Conservation (phyloP, 164 flowering plant species). For the Dillenia suffruticosa region DNA sequence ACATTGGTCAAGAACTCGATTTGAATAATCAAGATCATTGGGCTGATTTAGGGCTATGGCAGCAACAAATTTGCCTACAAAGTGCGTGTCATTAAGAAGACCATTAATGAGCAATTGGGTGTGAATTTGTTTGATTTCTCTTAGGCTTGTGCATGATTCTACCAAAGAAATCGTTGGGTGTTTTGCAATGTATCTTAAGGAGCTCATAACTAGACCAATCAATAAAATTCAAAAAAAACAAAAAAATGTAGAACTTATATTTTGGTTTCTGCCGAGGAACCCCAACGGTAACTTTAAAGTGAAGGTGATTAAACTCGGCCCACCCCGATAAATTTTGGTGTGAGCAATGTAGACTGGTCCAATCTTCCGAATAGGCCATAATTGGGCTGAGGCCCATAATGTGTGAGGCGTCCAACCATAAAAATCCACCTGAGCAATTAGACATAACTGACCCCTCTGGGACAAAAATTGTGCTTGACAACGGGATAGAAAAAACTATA, state of each 20-base stretch:
- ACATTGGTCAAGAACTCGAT: constrained; percentile 23
- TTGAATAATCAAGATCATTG: constrained; percentile 27
- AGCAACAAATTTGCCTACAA: constrained; percentile 35
- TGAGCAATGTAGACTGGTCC: too few relatives aligned
- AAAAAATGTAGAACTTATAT: neutral
- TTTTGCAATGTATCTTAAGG: constrained; percentile 17
- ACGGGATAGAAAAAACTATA: too few relatives aligned
- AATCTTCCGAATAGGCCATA: too few relatives aligned
- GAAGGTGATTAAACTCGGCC: too few relatives aligned
- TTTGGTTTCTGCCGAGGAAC: too few relatives aligned
- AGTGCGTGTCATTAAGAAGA: constrained; percentile 21
- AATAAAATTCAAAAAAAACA: neutral
- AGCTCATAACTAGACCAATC: constrained; percentile 10
- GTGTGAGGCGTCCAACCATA: too few relatives aligned
- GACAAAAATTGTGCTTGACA: too few relatives aligned
- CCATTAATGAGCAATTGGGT: constrained; percentile 37
- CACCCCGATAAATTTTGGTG: too few relatives aligned
- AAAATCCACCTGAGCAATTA: too few relatives aligned
- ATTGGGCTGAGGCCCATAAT: too few relatives aligned
- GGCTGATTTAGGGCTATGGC: constrained; percentile 28
- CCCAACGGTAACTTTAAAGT: too few relatives aligned
- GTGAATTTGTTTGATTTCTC: constrained; percentile 41
- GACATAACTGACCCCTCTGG: too few relatives aligned
- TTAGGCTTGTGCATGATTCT: constrained; percentile 21
- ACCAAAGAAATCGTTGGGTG: constrained; percentile 33